These are phyloP conservation scores for Citrus trifoliata DNA, from an alignment of 345 rosid species.

Conservation along the genomic window DNA sequence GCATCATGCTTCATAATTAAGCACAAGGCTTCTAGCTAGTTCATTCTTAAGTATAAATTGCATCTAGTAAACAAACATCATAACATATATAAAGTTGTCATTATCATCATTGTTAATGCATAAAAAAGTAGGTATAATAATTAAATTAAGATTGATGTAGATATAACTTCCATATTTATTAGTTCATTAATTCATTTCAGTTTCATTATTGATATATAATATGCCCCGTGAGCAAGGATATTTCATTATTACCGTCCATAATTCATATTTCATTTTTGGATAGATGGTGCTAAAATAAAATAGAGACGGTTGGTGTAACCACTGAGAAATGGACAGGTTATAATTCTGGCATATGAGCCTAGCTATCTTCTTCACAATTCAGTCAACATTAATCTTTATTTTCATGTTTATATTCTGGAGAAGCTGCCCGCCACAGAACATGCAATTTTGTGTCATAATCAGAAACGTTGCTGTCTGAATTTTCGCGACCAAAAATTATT, in stretches of 20 bases:
- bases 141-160: background rate
- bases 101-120: slow-evolving; percentile 4
- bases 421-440: slow-evolving; percentile 5
- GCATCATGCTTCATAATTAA: background rate
- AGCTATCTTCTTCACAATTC: background rate
- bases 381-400: background rate
- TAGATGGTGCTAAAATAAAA: background rate
- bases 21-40: background rate
- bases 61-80: background rate
- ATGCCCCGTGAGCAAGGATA: no score
- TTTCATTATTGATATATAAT: background rate
- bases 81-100: background rate
- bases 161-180: slow-evolving; percentile 15
- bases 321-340: background rate
- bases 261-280: background rate
- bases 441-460: slow-evolving; percentile 5
- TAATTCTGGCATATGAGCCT: background rate
- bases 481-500: background rate
- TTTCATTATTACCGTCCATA: background rate
- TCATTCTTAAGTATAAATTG: background rate
- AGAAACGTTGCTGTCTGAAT: slow-evolving; percentile 15
- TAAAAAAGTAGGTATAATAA: background rate
- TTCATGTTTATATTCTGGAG: background rate
- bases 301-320: background rate
- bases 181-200: slow-evolving; percentile 4